Percentiles rank a stretch among this genome's conserved stretches.
phyloP scores from a whole-genome alignment of 2,329 filamentous ascomycete genomes.

The Xylariaceae sp. region DNA sequence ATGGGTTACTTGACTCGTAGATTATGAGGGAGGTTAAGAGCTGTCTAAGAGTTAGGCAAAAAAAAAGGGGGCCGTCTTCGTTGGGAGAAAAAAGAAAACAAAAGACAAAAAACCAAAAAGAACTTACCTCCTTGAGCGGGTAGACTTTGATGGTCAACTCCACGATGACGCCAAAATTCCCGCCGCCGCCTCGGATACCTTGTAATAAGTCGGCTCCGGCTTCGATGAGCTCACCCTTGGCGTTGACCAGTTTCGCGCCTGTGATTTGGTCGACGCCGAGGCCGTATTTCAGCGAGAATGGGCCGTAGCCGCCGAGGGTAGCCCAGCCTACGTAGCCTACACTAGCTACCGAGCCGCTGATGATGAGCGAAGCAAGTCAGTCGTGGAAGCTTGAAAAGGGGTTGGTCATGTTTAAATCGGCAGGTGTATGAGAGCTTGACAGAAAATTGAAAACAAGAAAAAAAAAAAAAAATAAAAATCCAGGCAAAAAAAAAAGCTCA shows the following conservation, averaged over 20 bases:
- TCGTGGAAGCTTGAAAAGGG: background rate
- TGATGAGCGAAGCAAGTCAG: background rate
- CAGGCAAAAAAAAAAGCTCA: no score
- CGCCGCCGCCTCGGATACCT: conserved; percentile 37
- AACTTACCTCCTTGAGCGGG: conserved; percentile 28
- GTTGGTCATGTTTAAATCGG: no score
- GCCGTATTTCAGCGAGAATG: conserved; percentile 30
- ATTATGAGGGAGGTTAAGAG: conserved; percentile 22
- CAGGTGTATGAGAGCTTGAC: no score
- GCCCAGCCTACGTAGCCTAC: conserved; percentile 35
- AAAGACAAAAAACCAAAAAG: no score
- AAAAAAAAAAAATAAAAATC: no score
- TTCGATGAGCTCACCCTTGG: conserved; percentile 33
- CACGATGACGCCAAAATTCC: conserved; percentile 36
- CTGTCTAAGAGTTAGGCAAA: background rate
- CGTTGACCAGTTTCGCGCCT: conserved; percentile 35
- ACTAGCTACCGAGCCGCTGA: conserved; percentile 22
- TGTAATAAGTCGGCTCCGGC: conserved; percentile 35
- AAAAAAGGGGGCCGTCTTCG: no score
- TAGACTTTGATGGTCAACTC: conserved; percentile 38
- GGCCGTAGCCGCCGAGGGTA: conserved; percentile 33
- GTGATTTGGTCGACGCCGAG: conserved; percentile 36
- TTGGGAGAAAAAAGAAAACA: no score
- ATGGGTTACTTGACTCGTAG: conserved; percentile 32
- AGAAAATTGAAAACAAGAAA: no score